A percentile compares a stretch with the other conserved stretches of the same genome.
phyloP scores from a whole-genome alignment of 2,329 filamentous ascomycete species.

The Didymella pinodella region DNA sequence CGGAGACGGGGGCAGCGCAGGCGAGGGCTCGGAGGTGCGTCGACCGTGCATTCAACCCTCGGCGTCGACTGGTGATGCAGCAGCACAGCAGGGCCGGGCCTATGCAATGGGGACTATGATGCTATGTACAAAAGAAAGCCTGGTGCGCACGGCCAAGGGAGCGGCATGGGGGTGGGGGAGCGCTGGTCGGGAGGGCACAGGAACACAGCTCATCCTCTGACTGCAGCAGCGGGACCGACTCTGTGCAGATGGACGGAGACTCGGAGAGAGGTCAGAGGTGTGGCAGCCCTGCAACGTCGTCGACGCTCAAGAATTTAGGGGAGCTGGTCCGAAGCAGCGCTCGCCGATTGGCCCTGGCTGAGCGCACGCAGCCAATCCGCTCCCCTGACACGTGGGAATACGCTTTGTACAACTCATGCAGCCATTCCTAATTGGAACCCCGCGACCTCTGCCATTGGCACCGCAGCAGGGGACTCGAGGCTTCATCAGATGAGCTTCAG shows the following conservation, averaged over 20 bases:
- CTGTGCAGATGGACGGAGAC: slow-evolving; percentile 19
- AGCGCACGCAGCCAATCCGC: slow-evolving; percentile 12
- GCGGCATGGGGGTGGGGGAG: slow-evolving; percentile 47
- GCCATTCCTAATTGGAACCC: slow-evolving; percentile 5
- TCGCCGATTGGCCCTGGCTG: slow-evolving; percentile 28
- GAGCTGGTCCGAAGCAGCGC: slow-evolving; percentile 19
- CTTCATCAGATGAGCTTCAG: background rate
- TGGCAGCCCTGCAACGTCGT: slow-evolving; percentile 25
- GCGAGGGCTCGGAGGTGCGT: slow-evolving; percentile 41
- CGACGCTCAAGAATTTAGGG: slow-evolving; percentile 32
- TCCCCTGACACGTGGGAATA: slow-evolving; percentile 16
- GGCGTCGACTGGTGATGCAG: slow-evolving; percentile 28
- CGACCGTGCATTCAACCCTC: slow-evolving; percentile 55
- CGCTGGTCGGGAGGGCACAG: slow-evolving; percentile 40
- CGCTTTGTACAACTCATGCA: slow-evolving; percentile 16
- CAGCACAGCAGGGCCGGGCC: background rate
- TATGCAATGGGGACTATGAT: slow-evolving; percentile 33
- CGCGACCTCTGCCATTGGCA: background rate
- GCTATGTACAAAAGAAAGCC: slow-evolving; percentile 45
- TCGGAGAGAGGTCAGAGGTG: slow-evolving; percentile 10
- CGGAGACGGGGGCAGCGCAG: slow-evolving; percentile 46
- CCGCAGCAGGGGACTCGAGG: background rate
- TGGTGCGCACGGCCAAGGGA: slow-evolving; percentile 45
- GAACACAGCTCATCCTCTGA: slow-evolving; percentile 43
- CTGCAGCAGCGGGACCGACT: slow-evolving; percentile 30